Percentiles rank a stretch among this genome's conserved stretches.
Conservation (phyloP, 202 grass and related monocot genomes). For the Musa balbisiana region DNA sequence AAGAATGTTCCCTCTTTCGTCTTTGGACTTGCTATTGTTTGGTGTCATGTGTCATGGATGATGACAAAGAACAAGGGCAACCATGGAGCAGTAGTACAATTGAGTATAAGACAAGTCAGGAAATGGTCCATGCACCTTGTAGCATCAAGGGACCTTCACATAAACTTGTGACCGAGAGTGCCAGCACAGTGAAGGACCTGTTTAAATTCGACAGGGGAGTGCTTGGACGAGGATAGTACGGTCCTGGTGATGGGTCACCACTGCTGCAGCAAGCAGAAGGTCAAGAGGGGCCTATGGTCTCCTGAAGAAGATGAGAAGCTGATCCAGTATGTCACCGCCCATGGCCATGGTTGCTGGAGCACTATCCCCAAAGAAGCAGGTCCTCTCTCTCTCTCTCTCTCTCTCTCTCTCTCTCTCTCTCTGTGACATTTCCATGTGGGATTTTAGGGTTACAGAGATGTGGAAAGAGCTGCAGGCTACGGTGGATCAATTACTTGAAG, state of each 20-base stretch:
- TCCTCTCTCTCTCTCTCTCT: neutral
- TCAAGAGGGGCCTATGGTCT: slow-evolving; percentile 91
- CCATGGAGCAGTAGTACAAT: neutral
- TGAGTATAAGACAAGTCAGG: no score
- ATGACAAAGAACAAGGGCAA: no score
- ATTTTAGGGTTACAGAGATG: slow-evolving; percentile 74
- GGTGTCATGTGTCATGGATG: neutral
- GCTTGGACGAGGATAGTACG: neutral
- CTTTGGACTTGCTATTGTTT: neutral
- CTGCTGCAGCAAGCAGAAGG: slow-evolving; percentile 99
- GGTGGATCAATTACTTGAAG: slow-evolving; percentile 98
- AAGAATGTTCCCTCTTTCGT: neutral
- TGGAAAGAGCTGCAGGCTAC: slow-evolving; percentile 94
- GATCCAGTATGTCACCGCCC: slow-evolving; percentile 56
- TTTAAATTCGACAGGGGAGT: neutral
- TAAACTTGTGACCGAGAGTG: no score
- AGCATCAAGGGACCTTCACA: no score
- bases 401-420: neutral
- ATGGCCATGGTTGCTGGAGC: slow-evolving; percentile 97
- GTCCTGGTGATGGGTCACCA: slow-evolving; percentile 56
- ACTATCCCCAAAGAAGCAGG: slow-evolving; percentile 83
- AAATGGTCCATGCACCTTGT: no score
- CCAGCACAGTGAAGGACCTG: no score
- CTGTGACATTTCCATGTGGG: neutral
- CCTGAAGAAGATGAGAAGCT: slow-evolving; percentile 96